Evolutionary conservation across 2,329 filamentous ascomycete species (phyloP), one percentile per base, ranked within the genome.

Genomic region (Trichoderma sp.): DNA sequence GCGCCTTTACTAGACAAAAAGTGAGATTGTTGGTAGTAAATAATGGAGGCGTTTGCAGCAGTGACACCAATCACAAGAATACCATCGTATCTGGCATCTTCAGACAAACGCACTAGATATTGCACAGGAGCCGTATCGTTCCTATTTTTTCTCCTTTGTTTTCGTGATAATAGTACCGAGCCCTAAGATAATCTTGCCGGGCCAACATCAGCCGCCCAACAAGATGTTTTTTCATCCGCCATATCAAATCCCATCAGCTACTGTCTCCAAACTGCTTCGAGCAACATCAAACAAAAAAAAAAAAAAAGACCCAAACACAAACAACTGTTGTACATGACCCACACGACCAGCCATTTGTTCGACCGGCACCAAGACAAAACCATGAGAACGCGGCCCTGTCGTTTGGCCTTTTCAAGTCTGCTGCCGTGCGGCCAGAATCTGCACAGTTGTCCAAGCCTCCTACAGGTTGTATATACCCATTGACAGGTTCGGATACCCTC

Each of bases 291-390:
- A 59, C 29, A 31, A 70, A 63, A 52, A 47, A 52, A 63, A 52
- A 47, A 52, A 61, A 67, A 27, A 68, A 55, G 37, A 56, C 53
- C 33, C 47, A 64, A 64, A 68, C 69, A 62, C 63, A 60, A 63
- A 35, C 57, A 61, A 68, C 27, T 70, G 69, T 70, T 70, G 65
- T 70, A 68, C 69, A 70, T 60, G 56, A 24, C 57, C 53, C 69
- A 53, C 57, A 60, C 69, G 52, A 59, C 65, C 60, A 57, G 11
- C n/a, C 35, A n/a, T 57, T 58, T 57, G 37, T 27, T 55, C 53
- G 35, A 29, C 47, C 29, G 21, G 52, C 53, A 33, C 60, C 24
- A 31, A 24, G 29, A 35, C 47, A 33, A 31, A 35, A 24, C 43
- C 21, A 27, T 24, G 11, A 29, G 14, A 47, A 33, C 37, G 47